Conservation (phyloP, 2,329 filamentous ascomycete genomes). For the Gaeumannomyces sp. region DNA sequence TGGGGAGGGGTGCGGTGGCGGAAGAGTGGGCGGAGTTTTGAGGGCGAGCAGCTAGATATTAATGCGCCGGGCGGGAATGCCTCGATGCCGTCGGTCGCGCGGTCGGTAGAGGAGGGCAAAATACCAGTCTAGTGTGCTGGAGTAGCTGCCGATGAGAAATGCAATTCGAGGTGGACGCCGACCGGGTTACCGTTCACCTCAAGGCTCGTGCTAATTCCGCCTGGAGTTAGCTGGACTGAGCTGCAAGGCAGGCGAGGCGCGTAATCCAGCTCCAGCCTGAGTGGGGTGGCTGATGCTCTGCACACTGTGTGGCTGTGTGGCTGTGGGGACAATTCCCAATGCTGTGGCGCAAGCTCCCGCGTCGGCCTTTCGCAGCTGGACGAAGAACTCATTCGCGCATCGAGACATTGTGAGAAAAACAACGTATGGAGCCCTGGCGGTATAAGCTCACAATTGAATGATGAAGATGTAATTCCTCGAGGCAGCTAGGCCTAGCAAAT, state of each 20-base stretch:
- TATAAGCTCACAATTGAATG: neutral
- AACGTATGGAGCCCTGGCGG: no score
- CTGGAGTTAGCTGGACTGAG: neutral
- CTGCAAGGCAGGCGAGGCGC: constrained; percentile 15
- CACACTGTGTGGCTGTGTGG: neutral
- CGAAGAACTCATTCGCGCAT: no score
- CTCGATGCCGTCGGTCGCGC: constrained; percentile 4
- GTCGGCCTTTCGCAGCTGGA: no score
- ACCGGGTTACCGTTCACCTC: neutral
- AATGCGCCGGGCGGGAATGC: neutral
- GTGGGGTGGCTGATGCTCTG: constrained; percentile 2
- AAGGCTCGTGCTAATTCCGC: constrained; percentile 1
- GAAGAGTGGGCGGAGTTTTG: neutral
- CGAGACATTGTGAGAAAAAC: neutral
- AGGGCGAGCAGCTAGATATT: neutral
- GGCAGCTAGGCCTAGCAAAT: neutral
- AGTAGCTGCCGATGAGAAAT: constrained; percentile 10
- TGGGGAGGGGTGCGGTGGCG: neutral
- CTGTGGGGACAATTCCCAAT: neutral
- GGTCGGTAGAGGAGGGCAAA: neutral
- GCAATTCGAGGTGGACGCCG: constrained; percentile 4
- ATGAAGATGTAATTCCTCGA: neutral
- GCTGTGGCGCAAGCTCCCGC: neutral
- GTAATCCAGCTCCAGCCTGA: constrained; percentile 12
- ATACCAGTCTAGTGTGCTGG: neutral